Percentiles rank a stretch among this genome's conserved stretches.
These are phyloP conservation scores for Fusarium penzigii DNA, from an alignment of 2,329 filamentous ascomycete species.

Conservation along the genomic window DNA sequence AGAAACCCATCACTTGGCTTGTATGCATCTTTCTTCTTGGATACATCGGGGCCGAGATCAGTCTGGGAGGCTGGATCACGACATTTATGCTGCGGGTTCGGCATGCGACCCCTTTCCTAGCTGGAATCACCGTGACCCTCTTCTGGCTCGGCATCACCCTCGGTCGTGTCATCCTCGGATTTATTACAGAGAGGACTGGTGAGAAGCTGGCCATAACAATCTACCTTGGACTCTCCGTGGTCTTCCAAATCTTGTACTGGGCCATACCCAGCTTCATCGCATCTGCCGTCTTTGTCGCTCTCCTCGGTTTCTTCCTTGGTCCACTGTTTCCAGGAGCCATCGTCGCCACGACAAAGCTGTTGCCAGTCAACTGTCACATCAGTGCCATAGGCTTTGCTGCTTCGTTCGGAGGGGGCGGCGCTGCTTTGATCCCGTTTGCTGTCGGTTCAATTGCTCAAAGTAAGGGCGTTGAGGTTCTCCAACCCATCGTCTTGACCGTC, in stretches of 20 bases:
- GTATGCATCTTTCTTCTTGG: slow-evolving; percentile 72
- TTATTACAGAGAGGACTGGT: slow-evolving; percentile 72
- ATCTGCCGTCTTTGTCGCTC: slow-evolving; percentile 68
- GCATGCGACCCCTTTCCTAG: slow-evolving; percentile 66
- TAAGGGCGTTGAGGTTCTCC: slow-evolving; percentile 57
- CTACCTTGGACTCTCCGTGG: slow-evolving; percentile 67
- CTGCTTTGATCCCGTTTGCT: slow-evolving; percentile 65
- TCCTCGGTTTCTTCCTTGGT: slow-evolving; percentile 79
- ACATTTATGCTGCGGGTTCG: slow-evolving; percentile 84
- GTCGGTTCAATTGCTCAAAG: slow-evolving; percentile 67
- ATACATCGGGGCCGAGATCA: slow-evolving; percentile 79
- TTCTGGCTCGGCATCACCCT: slow-evolving; percentile 85
- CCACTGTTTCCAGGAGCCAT: slow-evolving; percentile 77
- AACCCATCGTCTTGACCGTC: slow-evolving; percentile 55
- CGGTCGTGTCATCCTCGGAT: slow-evolving; percentile 72
- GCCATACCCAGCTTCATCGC: slow-evolving; percentile 76
- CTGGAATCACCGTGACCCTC: slow-evolving; percentile 74
- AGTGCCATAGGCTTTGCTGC: slow-evolving; percentile 79
- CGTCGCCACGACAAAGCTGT: slow-evolving; percentile 70
- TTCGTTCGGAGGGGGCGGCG: slow-evolving; percentile 74
- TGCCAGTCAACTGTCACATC: slow-evolving; percentile 74
- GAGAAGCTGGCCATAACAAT: slow-evolving; percentile 65
- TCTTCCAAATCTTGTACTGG: slow-evolving; percentile 75
- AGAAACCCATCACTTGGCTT: slow-evolving; percentile 66
- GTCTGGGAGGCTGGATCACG: slow-evolving; percentile 76